These are phyloP conservation scores for Solanum habrochaites DNA, from an alignment of 257 asterid species.

Conservation along the genomic window DNA sequence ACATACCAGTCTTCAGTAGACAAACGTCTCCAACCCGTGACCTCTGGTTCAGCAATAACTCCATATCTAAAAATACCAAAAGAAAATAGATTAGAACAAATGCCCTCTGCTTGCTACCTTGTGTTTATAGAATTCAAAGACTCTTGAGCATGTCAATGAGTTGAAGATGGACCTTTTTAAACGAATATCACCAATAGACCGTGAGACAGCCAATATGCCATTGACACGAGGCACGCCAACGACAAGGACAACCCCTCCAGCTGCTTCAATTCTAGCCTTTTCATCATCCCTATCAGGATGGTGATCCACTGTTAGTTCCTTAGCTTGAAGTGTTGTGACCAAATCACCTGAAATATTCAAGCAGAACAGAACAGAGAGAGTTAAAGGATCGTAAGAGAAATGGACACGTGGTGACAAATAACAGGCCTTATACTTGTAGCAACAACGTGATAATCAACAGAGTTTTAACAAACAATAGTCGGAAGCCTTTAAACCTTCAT, in stretches of 20 bases:
- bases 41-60: constrained; percentile 58
- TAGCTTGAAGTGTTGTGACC: constrained; percentile 14
- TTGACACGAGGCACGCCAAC: constrained; percentile 59
- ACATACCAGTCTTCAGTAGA: constrained; percentile 22
- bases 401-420: background rate
- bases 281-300: constrained; percentile 64
- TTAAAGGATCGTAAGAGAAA: background rate
- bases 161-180: constrained; percentile 30
- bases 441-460: background rate
- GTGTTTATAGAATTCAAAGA: background rate
- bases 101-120: background rate
- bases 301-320: constrained; percentile 68
- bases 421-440: background rate
- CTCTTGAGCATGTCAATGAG: background rate
- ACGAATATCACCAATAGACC: constrained; percentile 62
- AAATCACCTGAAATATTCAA: constrained; percentile 9
- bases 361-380: no score
- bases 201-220: constrained; percentile 57
- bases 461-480: background rate
- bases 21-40: constrained; percentile 39
- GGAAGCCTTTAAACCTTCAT: constrained; percentile 21
- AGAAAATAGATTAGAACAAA: background rate
- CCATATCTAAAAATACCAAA: constrained; percentile 32
- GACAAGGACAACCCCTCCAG: constrained; percentile 24
- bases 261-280: constrained; percentile 45